Percentiles rank a stretch among this genome's conserved stretches.
Evolutionary conservation across 1,284 basidiomycete species (phyloP).

Genomic region (Apiotrichum laibachii): DNA sequence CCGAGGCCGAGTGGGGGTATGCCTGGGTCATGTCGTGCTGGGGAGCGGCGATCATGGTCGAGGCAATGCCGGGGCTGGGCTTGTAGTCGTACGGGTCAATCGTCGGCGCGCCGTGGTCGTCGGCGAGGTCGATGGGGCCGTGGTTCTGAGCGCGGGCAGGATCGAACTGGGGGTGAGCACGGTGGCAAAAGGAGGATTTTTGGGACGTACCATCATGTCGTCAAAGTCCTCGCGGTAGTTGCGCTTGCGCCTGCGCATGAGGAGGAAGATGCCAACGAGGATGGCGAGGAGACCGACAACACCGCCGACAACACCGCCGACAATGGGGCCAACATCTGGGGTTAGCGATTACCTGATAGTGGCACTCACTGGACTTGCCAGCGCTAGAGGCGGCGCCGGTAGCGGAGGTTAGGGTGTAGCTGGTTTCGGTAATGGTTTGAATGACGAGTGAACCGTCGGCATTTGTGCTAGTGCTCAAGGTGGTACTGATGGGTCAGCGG

Average conservation of each 20-base stretch:
- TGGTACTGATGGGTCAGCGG: too few species aligned
- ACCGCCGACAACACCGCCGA: slow-evolving; percentile 50
- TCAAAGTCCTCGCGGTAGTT: slow-evolving; percentile 48
- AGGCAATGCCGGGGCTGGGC: slow-evolving; percentile 30
- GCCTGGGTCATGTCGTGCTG: slow-evolving; percentile 36
- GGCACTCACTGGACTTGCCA: not conserved
- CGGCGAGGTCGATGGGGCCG: slow-evolving; percentile 44
- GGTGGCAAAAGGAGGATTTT: too few species aligned
- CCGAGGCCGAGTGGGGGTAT: slow-evolving; percentile 19
- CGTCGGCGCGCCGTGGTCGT: slow-evolving; percentile 32
- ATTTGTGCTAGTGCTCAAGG: too few species aligned
- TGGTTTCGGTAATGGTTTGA: too few species aligned
- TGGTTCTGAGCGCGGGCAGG: slow-evolving; percentile 40
- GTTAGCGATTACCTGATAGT: not conserved
- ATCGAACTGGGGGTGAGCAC: slow-evolving; percentile 39
- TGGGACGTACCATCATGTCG: slow-evolving; percentile 45
- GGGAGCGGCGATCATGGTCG: slow-evolving; percentile 35
- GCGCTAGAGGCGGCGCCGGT: too few species aligned
- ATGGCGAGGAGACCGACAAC: slow-evolving; percentile 41
- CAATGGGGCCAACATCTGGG: slow-evolving; percentile 46
- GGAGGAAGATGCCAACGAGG: slow-evolving; percentile 40
- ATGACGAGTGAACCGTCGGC: too few species aligned
- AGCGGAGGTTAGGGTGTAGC: too few species aligned
- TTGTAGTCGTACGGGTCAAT: slow-evolving; percentile 45
- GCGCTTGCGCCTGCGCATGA: slow-evolving; percentile 36